A percentile compares a stretch with the other conserved stretches of the same genome.
Conservation (phyloP, 345 rosid species). For the Eucalyptus tenuipes region DNA sequence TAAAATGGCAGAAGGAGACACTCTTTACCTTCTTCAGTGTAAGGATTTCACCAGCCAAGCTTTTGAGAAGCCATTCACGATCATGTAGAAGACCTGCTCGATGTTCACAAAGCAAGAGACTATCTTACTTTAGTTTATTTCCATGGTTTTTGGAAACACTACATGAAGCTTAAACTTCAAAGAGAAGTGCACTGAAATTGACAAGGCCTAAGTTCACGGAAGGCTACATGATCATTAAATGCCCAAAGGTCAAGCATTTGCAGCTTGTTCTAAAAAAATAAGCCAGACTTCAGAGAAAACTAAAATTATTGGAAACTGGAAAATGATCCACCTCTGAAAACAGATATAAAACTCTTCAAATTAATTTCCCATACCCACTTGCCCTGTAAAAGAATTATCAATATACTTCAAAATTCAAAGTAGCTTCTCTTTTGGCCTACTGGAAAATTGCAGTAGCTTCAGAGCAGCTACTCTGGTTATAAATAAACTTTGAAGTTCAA, state of each 20-base stretch:
- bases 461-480: not conserved
- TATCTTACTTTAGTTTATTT: not conserved
- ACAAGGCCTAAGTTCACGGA: not conserved
- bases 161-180: not conserved
- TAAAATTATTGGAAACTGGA: not conserved
- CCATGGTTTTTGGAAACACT: not conserved
- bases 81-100: slow-evolving; percentile 67
- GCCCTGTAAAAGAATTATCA: not conserved
- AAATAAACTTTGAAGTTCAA: not conserved
- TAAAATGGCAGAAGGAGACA: not conserved
- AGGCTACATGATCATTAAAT: not conserved
- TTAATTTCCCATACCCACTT: not conserved
- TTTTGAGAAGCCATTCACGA: slow-evolving; percentile 81
- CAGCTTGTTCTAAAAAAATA: not conserved
- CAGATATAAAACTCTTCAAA: not conserved
- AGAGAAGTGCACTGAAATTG: not conserved
- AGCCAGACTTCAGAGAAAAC: not conserved
- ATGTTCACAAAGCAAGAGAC: not conserved
- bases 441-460: not conserved
- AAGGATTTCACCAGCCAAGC: slow-evolving; percentile 69
- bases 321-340: not conserved
- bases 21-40: slow-evolving; percentile 73
- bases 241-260: not conserved
- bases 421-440: not conserved
- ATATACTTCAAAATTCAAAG: not conserved